Evolutionary conservation across 345 rosid genomes (phyloP), one percentile per base, ranked within the genome.

Genomic region (Populus alba): DNA sequence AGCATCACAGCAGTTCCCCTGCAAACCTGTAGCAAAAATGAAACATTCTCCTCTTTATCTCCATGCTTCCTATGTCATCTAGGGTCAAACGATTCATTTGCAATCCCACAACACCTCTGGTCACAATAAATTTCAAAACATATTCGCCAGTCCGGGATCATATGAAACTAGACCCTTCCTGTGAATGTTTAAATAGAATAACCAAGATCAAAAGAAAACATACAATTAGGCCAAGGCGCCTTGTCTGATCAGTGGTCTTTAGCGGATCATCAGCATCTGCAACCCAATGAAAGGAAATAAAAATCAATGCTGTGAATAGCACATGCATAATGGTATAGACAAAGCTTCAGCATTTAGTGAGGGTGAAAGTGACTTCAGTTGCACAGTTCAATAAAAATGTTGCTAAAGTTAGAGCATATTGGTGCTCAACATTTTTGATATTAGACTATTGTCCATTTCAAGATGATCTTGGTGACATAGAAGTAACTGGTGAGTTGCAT

Each of bases 1-100:
- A 96, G 93, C 99, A 96, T 96, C 68, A 96, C 99, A 0, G 99
- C 98, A 41, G 99, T 94, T 83, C 98, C 99, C 76, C 99, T 87
- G 79, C 98, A 96, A 43, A 96, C 91, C 99, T 96, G 86, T 85
- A 83, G 35, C 59, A 38, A n/a, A 41, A 79, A 37, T 25, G 3
- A 45, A 68, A 73, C 33, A 15, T 8, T 23, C 12, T 57, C 25
- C 29, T 57, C 63, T 3, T 57, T 57, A 57, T n/a, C 5, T n/a
- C 12, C 2, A 10, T 10, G 4, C 63, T 57, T 57, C 27, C 63
- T 3, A 8, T 57, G 63, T 23, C 4, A 57, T 57, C 10, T n/a
- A 3, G 63, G 6, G 63, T 57, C 15, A 57, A 45, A 12, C 5
- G 5, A 51, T 51, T 66, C 62, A 37, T 33, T 62, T 33, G 4